Percentiles rank a stretch among this genome's conserved stretches.
phyloP scores from a whole-genome alignment of 495 filamentous ascomycete species.

The Neurospora sp. region DNA sequence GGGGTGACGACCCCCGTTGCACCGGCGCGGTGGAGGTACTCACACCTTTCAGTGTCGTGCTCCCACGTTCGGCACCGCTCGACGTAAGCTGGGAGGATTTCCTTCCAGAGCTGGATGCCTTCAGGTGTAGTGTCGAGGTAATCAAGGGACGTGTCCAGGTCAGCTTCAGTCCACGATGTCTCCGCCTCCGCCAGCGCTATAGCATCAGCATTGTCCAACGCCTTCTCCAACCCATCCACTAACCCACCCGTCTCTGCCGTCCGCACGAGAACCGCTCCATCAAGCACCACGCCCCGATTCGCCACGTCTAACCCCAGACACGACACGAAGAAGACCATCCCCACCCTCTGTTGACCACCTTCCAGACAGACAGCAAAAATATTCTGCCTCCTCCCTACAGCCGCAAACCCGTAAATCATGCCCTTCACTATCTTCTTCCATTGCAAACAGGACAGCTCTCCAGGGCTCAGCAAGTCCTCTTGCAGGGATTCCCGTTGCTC shows the following conservation, averaged over 20 bases:
- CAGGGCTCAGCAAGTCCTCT: not conserved
- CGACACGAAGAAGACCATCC: not conserved
- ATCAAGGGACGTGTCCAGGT: not conserved
- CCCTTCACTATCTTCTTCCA: not conserved
- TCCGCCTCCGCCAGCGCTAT: not conserved
- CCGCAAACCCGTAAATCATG: not conserved
- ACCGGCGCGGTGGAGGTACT: conserved; percentile 25
- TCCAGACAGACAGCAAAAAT: not conserved
- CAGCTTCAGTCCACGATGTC: not conserved
- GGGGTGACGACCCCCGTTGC: conserved; percentile 12
- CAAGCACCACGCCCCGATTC: not conserved
- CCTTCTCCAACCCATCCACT: not conserved
- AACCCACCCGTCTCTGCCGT: not conserved
- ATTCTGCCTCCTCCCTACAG: not conserved
- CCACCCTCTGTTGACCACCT: not conserved
- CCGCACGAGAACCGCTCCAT: not conserved
- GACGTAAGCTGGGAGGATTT: conserved; percentile 33
- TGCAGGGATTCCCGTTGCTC: not conserved
- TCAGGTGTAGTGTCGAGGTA: not conserved
- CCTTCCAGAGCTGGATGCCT: conserved; percentile 34
- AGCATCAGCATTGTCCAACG: not conserved
- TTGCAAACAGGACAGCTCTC: not conserved
- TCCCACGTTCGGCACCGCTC: conserved; percentile 48
- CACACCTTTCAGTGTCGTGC: conserved; percentile 33
- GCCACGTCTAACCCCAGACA: not conserved